A percentile compares a stretch with the other conserved stretches of the same genome.
Evolutionary conservation across 352 stramenopile genomes (phyloP).

Genomic region (Globisporangium lucens): DNA sequence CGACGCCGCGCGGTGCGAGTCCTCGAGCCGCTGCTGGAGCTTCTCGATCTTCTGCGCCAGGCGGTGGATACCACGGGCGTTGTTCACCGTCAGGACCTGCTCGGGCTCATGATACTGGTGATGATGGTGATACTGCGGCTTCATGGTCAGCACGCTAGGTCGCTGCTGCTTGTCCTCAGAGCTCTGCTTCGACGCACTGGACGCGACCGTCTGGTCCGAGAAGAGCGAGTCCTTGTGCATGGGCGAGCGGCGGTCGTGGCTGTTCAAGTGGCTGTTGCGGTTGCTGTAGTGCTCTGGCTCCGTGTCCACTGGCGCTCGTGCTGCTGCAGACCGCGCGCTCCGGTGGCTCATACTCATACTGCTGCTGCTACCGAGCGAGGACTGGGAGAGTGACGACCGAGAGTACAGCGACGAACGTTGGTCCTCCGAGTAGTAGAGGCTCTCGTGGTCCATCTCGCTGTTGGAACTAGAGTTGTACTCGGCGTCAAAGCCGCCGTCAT

Average conservation of each 20-base stretch:
- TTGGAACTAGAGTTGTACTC: slow-evolving; percentile 11
- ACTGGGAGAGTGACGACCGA: slow-evolving; percentile 15
- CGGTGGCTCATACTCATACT: not conserved
- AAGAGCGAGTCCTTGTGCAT: slow-evolving; percentile 18
- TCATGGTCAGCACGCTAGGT: not conserved
- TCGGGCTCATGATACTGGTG: not conserved
- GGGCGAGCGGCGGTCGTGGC: slow-evolving; percentile 1
- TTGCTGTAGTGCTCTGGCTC: not conserved
- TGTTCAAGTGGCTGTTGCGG: not conserved
- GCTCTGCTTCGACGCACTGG: slow-evolving; percentile 19
- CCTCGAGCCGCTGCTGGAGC: slow-evolving; percentile 42
- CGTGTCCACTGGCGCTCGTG: not conserved
- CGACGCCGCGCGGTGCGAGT: slow-evolving; percentile 24
- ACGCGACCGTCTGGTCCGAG: slow-evolving; percentile 17
- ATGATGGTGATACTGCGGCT: slow-evolving; percentile 1
- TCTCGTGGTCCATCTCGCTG: slow-evolving; percentile 9
- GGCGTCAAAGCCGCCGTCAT: slow-evolving; percentile 2
- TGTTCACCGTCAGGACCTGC: slow-evolving; percentile 31
- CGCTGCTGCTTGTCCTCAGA: slow-evolving; percentile 11
- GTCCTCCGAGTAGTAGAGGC: slow-evolving; percentile 6
- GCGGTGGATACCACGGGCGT: slow-evolving; percentile 39
- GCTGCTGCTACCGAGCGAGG: slow-evolving; percentile 10
- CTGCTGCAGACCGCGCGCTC: slow-evolving; percentile 2
- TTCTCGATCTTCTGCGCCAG: slow-evolving; percentile 47
- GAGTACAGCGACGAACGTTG: slow-evolving; percentile 9